A percentile compares a stretch with the other conserved stretches of the same genome.
These are phyloP conservation scores for Tetrastigma voinierianum DNA, from an alignment of 164 flowering plant genomes.

Conservation along the genomic window DNA sequence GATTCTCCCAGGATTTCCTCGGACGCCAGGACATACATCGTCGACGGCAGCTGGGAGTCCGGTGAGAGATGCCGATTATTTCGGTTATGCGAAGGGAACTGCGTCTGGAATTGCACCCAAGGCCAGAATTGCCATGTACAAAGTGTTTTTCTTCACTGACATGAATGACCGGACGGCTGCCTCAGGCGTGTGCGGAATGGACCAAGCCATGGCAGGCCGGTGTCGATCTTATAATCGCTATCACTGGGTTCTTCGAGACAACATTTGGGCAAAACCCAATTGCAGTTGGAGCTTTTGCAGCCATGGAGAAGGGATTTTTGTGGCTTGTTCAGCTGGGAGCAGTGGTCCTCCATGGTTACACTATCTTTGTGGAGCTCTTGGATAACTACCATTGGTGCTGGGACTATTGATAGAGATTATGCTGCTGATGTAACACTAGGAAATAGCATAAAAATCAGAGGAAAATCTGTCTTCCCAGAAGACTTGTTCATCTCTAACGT, in stretches of 20 bases:
- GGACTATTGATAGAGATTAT: slow-evolving; percentile 27
- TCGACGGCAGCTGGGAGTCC: no score
- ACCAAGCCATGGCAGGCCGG: slow-evolving; percentile 46
- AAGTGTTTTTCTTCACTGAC: no score
- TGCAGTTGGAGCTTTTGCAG: slow-evolving; percentile 46
- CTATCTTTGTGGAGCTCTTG: slow-evolving; percentile 39
- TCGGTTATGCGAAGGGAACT: no score
- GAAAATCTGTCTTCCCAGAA: slow-evolving; percentile 35
- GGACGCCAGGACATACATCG: no score
- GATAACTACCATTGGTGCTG: slow-evolving; percentile 45
- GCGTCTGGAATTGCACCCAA: no score
- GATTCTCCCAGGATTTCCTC: no score
- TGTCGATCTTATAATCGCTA: slow-evolving; percentile 42
- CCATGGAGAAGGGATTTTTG: slow-evolving; percentile 41
- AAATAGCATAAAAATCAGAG: slow-evolving; percentile 17
- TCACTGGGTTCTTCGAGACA: slow-evolving; percentile 32
- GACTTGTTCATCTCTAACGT: slow-evolving; percentile 20
- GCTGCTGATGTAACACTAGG: slow-evolving; percentile 24
- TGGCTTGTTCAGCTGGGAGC: slow-evolving; percentile 44
- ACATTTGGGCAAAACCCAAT: slow-evolving; percentile 23
- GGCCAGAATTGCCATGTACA: no score
- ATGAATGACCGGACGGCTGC: slow-evolving; percentile 9
- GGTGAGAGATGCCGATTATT: no score
- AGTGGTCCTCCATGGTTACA: slow-evolving; percentile 20
- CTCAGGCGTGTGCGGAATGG: slow-evolving; percentile 36